Evolutionary conservation across 768 basidiomycete genomes (phyloP), one percentile per base, ranked within the genome.

Genomic region (Tricholoma saponaceum): DNA sequence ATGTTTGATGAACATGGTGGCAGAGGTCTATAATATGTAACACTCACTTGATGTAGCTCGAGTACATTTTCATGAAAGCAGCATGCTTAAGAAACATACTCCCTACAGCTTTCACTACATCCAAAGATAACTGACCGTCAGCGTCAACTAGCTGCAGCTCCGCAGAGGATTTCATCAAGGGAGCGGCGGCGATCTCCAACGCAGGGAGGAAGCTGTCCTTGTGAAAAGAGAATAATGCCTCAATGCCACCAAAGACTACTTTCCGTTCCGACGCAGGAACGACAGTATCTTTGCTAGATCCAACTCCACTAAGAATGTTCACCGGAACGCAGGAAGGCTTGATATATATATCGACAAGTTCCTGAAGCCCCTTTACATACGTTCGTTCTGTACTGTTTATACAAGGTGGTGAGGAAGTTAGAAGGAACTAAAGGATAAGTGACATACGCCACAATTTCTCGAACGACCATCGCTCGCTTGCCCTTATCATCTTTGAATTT

Each of bases 61-160:
- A 95, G 70, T 99, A 99, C 90, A 98, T 98, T 76, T 80, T 92
- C 92, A 99, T 93, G 77, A 98, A 98, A 4, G 96, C 94, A 28
- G 94, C 92, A 71, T 99, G 95, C 54, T 89, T 90, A 55, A 92
- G 76, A 72, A 98, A 99, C 49, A 92, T 94, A 57, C 87, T 82
- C 6, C 92, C 95, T 35, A 99, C 88, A 13, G 83, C 80, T 58
- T 82, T 89, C 0, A 92, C 92, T 13, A 92, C 90, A 46, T 76
- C 76, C 53, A 86, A 70, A 0, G 94, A 92, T 35, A 90, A 66
- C 56, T 84, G 82, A 0, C 92, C 93, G 58, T 91, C 87, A 3
- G 77, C 72, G 65, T 94, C 92, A 16, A 77, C 74, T 43, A 81
- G 79, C 37, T 75, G 70, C 13, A 81, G 66, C 30, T 77, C 76